These are phyloP conservation scores for Schizothecium vesticola DNA, from an alignment of 495 filamentous ascomycete species.

Conservation along the genomic window DNA sequence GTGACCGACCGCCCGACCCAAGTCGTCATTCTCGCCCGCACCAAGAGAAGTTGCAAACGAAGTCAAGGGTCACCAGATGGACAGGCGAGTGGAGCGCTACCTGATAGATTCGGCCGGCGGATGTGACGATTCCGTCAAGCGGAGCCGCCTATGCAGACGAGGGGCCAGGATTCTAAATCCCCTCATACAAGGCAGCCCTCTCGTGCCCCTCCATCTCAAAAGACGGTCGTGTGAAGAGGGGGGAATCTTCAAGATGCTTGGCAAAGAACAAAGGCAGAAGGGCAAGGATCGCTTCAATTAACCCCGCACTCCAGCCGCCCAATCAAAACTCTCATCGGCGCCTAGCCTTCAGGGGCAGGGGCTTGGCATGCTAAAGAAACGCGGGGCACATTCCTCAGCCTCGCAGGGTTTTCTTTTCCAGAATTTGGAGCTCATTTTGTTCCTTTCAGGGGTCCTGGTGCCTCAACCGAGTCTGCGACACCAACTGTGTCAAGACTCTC, in stretches of 20 bases:
- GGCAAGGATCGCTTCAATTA: not conserved
- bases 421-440: not conserved
- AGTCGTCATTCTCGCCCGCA: not conserved
- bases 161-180: not conserved
- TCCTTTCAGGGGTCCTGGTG: not conserved
- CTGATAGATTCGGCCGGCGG: not conserved
- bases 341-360: conserved; percentile 2
- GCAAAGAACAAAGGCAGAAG: conserved; percentile 7
- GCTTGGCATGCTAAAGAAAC: not conserved
- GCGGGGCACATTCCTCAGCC: conserved; percentile 2
- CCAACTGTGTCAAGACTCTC: not conserved
- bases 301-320: conserved; percentile 11
- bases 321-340: not conserved
- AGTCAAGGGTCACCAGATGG: not conserved
- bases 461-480: not conserved
- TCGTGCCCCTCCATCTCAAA: not conserved
- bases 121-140: not conserved
- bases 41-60: not conserved
- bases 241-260: not conserved
- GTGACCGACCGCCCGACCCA: not conserved
- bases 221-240: not conserved
- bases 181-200: not conserved
- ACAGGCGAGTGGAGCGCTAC: not conserved
- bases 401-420: not conserved
- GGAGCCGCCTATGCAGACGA: not conserved